These are phyloP conservation scores for Balansia obtecta DNA, from an alignment of 2,329 filamentous ascomycete species.

Conservation along the genomic window DNA sequence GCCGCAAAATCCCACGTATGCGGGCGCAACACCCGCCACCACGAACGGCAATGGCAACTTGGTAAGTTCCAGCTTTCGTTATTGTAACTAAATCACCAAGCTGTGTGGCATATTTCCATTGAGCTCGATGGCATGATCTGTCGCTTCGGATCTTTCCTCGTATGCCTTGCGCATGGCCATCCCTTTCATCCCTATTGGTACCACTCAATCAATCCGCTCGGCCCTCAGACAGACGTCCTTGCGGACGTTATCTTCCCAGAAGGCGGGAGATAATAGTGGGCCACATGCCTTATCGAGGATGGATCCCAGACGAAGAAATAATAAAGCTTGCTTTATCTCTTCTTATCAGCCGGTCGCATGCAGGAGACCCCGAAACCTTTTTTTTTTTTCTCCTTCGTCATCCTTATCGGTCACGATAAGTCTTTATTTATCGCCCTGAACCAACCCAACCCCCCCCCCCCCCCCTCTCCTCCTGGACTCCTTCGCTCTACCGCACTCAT, in stretches of 20 bases:
- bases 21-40: constrained; percentile 25
- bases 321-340: constrained; percentile 16
- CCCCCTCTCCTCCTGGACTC: constrained; percentile 12
- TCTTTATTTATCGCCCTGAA: constrained; percentile 18
- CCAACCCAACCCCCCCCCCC: no score
- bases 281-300: constrained; percentile 20
- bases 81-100: no score
- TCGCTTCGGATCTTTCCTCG: background rate
- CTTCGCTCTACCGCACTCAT: constrained; percentile 7
- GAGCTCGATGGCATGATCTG: no score
- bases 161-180: background rate
- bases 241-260: constrained; percentile 1
- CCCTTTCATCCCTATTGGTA: background rate
- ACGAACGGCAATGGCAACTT: constrained; percentile 27
- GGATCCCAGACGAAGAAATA: constrained; percentile 1
- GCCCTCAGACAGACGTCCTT: background rate
- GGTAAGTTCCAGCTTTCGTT: constrained; percentile 19
- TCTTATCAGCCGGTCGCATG: constrained; percentile 23
- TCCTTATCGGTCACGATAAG: constrained; percentile 27
- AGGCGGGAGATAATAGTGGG: constrained; percentile 8
- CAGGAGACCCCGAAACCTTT: constrained; percentile 14
- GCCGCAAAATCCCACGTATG: constrained; percentile 14
- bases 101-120: background rate
- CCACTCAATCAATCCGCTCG: background rate
- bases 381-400: constrained; percentile 23